Evolutionary conservation across 2,329 filamentous ascomycete species (phyloP).

Genomic region (Neurospora crassa): DNA sequence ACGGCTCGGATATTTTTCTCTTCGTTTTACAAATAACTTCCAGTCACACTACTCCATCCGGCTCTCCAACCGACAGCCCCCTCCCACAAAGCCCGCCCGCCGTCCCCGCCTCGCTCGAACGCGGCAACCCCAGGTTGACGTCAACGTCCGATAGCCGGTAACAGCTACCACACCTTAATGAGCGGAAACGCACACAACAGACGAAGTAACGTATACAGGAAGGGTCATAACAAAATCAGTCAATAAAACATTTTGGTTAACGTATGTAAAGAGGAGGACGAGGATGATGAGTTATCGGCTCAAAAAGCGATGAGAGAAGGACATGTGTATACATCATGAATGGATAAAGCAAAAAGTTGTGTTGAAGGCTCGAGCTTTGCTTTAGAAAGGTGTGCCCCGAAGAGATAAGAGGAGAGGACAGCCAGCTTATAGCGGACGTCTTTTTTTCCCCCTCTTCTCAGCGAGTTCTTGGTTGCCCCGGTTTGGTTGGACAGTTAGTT

Average conservation of each 20-base stretch:
- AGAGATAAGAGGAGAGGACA: constrained; percentile 20
- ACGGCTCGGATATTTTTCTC: constrained; percentile 6
- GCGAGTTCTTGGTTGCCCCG: background rate
- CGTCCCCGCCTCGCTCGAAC: background rate
- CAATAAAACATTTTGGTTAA: background rate
- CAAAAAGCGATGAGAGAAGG: background rate
- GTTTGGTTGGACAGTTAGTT: background rate
- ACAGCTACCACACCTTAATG: background rate
- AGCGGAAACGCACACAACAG: background rate
- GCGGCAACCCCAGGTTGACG: background rate
- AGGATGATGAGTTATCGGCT: background rate
- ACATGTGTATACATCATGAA: background rate
- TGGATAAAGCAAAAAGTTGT: background rate
- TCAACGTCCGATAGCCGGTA: background rate
- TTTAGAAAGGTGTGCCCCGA: constrained; percentile 21
- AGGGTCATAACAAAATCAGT: background rate
- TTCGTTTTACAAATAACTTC: constrained; percentile 1
- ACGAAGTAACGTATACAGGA: background rate
- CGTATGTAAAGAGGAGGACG: background rate
- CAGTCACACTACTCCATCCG: background rate
- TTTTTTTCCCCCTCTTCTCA: background rate
- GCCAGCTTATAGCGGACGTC: constrained; percentile 10
- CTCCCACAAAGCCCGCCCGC: background rate
- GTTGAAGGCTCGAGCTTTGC: background rate
- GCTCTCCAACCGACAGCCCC: background rate